Evolutionary conservation across 2,329 filamentous ascomycete genomes (phyloP), one percentile per base, ranked within the genome.

Genomic region (Fusarium zealandicum): DNA sequence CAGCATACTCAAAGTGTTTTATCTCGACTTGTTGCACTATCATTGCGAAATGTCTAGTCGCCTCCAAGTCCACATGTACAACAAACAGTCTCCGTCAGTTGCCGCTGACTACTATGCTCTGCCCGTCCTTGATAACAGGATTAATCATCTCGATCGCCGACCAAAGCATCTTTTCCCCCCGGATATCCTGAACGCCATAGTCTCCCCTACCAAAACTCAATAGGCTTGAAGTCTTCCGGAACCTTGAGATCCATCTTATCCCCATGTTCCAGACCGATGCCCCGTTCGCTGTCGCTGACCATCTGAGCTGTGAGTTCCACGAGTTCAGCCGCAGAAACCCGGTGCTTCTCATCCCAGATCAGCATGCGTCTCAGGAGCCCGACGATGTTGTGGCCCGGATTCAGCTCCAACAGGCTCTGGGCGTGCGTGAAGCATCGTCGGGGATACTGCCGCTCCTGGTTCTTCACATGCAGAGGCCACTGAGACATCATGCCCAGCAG

Each of bases 401-500:
- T 73, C 14, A 71, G 25, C 5, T 20, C 47, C 17, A 22, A 7
- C n/a, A 74, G 40, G 18, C 37, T 51, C 9, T 44, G 43, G 2
- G 59, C 61, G 22, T 74, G 71, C 0, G 60, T 42, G 4, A 41
- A 55, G 33, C 69, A 73, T 12, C 44, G 51, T 7, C 39, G 41
- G 0, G 68, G 61, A 41, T 71, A 73, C n/a, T 56, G 40, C 6
- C 46, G 51, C 9, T 63, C 61, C 4, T 62, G 45, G 14, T 60
- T 53, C 3, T 47, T 51, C 5, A 44, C 42, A 6, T 66, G 48
- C 28, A 12, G 38, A 11, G 71, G 72, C 63, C 48, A 63, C 53
- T 72, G 72, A 8, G 46, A 59, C 44, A 72, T 56, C 70, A 73
- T 69, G 1, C 61, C 66, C 11, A 73, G 61, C 16, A 70, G 37